phyloP scores from a whole-genome alignment of 805 yeast species.

The Priceomyces castillae region DNA sequence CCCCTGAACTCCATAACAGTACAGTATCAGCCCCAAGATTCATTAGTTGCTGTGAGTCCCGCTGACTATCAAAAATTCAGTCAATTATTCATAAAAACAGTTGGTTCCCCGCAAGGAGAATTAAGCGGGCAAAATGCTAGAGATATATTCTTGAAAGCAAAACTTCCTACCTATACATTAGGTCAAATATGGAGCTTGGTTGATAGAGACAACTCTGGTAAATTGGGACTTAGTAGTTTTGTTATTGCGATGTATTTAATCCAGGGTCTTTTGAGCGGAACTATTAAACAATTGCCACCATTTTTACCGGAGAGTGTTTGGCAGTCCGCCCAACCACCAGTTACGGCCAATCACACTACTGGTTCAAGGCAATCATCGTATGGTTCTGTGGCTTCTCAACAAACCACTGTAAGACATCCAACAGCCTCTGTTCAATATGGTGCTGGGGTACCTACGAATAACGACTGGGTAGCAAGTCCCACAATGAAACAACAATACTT shows the following conservation, averaged over 20 bases:
- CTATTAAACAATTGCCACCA: constrained; percentile 55
- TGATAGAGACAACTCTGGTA: constrained; percentile 73
- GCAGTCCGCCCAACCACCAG: constrained; percentile 28
- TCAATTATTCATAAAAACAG: constrained; percentile 69
- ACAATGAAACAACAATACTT: constrained; percentile 77
- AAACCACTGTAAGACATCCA: constrained; percentile 30
- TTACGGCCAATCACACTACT: constrained; percentile 1
- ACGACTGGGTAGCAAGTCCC: constrained; percentile 67
- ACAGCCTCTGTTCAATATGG: constrained; percentile 6
- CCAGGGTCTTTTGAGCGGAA: constrained; percentile 71
- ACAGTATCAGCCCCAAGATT: constrained; percentile 31
- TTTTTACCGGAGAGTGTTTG: constrained; percentile 40
- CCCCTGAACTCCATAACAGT: constrained; percentile 30
- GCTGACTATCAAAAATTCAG: constrained; percentile 62
- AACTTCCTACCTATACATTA: constrained; percentile 69
- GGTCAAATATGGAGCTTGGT: constrained; percentile 90
- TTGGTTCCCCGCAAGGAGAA: constrained; percentile 50
- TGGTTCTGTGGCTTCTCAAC: constrained; percentile 33
- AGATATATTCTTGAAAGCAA: constrained; percentile 84
- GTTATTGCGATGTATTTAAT: constrained; percentile 93
- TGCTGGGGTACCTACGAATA: constrained; percentile 15
- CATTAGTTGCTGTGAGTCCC: constrained; percentile 52
- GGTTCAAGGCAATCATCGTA: constrained; percentile 27
- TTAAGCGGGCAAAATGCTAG: constrained; percentile 80
- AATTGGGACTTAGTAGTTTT: constrained; percentile 70